Percentiles rank a stretch among this genome's conserved stretches.
Evolutionary conservation across 306 rosid species (phyloP).

Genomic region (Pterocarpus macrocarpus): DNA sequence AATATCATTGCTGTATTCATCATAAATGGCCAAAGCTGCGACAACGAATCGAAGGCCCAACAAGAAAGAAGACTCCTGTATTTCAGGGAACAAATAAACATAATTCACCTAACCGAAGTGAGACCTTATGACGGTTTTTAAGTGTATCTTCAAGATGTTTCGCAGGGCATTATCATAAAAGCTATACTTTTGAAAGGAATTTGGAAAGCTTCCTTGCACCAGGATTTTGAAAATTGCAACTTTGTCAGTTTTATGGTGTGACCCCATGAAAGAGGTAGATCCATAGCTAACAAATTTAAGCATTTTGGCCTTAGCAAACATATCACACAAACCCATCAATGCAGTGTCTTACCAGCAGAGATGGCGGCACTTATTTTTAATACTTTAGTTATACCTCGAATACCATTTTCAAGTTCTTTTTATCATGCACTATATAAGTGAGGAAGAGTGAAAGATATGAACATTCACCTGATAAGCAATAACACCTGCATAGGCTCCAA

Average conservation of each 20-base stretch:
- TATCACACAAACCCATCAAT: background rate
- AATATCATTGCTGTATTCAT: conserved; percentile 93
- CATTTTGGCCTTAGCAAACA: conserved; percentile 16
- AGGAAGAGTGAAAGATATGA: background rate
- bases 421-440: background rate
- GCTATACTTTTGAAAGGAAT: background rate
- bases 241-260: background rate
- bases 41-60: conserved; percentile 70
- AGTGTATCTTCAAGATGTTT: background rate
- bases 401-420: background rate
- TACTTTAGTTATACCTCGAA: too few relatives aligned
- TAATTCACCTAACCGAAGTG: conserved; percentile 25
- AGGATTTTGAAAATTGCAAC: background rate
- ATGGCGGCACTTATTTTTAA: background rate
- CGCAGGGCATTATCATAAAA: background rate
- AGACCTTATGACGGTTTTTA: background rate
- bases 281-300: background rate
- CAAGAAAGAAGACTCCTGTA: conserved; percentile 83
- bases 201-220: background rate
- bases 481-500: conserved; percentile 87
- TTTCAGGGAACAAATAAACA: conserved; percentile 50
- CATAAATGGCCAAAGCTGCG: conserved; percentile 89
- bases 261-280: background rate
- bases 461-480: conserved; percentile 81
- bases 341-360: background rate